Base-by-base conservation (phyloP, 2,329 filamentous ascomycete species). In the Malbranchea zuffiana region DNA sequence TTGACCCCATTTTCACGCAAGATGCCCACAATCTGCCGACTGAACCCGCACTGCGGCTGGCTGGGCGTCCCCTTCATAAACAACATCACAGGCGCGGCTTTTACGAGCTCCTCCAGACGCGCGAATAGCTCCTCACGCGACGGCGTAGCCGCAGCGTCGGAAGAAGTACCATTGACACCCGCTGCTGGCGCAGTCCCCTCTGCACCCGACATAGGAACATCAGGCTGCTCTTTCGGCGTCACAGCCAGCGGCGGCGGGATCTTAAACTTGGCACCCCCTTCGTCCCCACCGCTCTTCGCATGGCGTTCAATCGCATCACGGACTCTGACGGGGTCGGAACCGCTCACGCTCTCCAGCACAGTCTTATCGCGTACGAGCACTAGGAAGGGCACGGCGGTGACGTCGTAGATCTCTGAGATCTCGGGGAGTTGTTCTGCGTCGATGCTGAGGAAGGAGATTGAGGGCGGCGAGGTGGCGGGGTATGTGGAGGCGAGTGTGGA, bases 41-140 rank as follows among this genome's bases (percentile, higher is more conserved):
- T 93, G 64, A 98, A 98, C 2, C 90, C 86, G 54, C 87, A 94
- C 61, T 93, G 82, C 1, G 86, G 86, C 20, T 76, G 73, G 47
- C 78, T 83, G 0, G 86, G 86, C 2, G 84, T 92, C n/a, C 86
- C 87, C 67, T 94, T 94, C 85, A 94, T 94, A 63, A 98, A 98
- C 18, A 98, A 69, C 90, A 98, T 98, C 20, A 98, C 87, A 0
- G 87, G 85, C 20, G 90, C 88, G 4, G 90, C 90, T 66, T 88
- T 93, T 48, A 96, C 88, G 23, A 98, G 71, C 49, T 92, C 82
- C 13, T 65, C 72, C 24, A 98, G 68, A 20, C 88, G 73, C 59
- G 81, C 78, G 60, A 85, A 78, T 37, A 98, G 66, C 47, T 92
- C 86, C 58, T 95, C 84, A 64, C 88, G 88, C 33, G 72, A 71